Percentiles rank a stretch among this genome's conserved stretches.
Evolutionary conservation across 108 stramenopile species (phyloP).

Genomic region (Fistulifera solaris): DNA sequence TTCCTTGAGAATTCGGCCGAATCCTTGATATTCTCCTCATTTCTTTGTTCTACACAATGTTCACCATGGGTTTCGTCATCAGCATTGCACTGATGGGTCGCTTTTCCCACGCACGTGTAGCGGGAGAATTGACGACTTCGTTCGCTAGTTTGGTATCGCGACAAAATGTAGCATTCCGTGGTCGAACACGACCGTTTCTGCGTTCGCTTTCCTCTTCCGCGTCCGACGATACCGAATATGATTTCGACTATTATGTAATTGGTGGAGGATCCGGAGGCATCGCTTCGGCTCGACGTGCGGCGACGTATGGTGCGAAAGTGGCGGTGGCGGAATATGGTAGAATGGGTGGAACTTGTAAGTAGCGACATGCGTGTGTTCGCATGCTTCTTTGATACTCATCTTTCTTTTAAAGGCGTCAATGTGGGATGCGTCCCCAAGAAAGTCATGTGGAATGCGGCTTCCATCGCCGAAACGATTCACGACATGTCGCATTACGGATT

Average conservation of each 20-base stretch:
- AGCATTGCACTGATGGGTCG: slow-evolving; percentile 2
- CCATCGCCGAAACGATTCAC: slow-evolving; percentile 68
- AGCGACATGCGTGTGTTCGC: too few species aligned
- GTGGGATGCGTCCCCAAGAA: slow-evolving; percentile 84
- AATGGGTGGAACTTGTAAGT: slow-evolving; percentile 85
- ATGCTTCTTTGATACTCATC: too few species aligned
- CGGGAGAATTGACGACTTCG: neutral
- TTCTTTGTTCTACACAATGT: too few species aligned
- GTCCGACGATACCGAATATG: slow-evolving; percentile 21
- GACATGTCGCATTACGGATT: slow-evolving; percentile 60
- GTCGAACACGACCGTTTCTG: slow-evolving; percentile 6
- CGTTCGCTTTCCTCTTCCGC: neutral
- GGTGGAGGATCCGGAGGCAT: slow-evolving; percentile 81
- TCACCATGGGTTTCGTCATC: slow-evolving; percentile 2
- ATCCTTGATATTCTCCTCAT: too few species aligned
- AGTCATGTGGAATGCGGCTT: slow-evolving; percentile 80
- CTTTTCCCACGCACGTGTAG: neutral
- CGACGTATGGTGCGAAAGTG: slow-evolving; percentile 80
- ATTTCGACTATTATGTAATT: slow-evolving; percentile 74
- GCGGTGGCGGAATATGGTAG: slow-evolving; percentile 63
- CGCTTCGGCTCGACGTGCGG: slow-evolving; percentile 72
- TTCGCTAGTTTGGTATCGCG: neutral
- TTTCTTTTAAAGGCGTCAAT: slow-evolving; percentile 43
- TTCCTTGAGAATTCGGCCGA: too few species aligned
- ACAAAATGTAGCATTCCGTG: neutral